Percentiles rank a stretch among this genome's conserved stretches.
Evolutionary conservation across 2,329 filamentous ascomycete species (phyloP).

Genomic region (Dactylellina parvicollis): DNA sequence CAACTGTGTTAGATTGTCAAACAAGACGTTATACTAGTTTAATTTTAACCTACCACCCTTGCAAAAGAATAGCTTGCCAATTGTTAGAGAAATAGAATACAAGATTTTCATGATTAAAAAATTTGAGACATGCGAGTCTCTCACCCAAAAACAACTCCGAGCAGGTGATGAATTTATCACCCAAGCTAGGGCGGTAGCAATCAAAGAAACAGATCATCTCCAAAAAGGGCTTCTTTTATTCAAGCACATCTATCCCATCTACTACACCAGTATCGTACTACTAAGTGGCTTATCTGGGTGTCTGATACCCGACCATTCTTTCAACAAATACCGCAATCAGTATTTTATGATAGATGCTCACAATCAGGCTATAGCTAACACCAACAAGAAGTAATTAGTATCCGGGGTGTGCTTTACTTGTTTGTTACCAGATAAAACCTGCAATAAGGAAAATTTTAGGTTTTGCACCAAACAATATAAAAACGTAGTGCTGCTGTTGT

Average conservation of each 20-base stretch:
- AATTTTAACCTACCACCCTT: background rate
- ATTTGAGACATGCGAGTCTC: background rate
- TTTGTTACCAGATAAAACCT: background rate
- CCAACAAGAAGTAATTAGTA: background rate
- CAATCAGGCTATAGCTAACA: background rate
- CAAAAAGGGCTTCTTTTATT: background rate
- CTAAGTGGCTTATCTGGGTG: background rate
- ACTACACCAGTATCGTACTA: background rate
- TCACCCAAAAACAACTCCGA: background rate
- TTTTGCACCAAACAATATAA: background rate
- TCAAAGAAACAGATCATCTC: background rate
- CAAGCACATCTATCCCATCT: background rate
- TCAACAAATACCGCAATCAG: background rate
- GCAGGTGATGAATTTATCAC: background rate
- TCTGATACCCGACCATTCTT: background rate
- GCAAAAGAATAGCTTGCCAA: background rate
- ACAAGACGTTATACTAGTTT: background rate
- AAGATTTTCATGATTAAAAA: background rate
- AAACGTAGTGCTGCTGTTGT: background rate
- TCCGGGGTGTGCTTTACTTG: background rate
- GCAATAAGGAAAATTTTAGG: background rate
- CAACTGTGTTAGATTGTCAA: slow-evolving; percentile 1
- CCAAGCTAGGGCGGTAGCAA: background rate
- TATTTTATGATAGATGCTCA: background rate
- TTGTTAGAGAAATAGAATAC: background rate